Evolutionary conservation across 2,329 filamentous ascomycete species (phyloP).

Genomic region (Basipetospora sp.): DNA sequence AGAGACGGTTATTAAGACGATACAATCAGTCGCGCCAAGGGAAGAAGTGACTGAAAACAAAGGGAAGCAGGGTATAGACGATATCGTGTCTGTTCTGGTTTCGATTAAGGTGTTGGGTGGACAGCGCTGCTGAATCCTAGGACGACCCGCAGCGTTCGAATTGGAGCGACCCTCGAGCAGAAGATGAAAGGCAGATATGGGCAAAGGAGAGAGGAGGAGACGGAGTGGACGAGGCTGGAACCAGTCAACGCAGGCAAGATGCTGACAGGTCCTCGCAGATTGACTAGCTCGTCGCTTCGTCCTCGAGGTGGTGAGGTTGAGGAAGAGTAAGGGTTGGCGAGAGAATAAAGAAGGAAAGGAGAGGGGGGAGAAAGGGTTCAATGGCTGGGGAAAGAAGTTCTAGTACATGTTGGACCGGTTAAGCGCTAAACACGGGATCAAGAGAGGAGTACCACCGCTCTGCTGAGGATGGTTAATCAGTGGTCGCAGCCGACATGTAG

Average conservation of each 20-base stretch:
- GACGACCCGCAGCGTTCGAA: too few species aligned
- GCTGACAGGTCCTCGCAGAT: too few species aligned
- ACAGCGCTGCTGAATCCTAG: constrained; percentile 8
- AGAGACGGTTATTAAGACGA: background rate
- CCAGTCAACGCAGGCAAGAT: background rate
- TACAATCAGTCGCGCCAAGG: background rate
- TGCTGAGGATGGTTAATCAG: too few species aligned
- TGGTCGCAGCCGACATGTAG: too few species aligned
- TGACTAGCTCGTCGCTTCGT: too few species aligned
- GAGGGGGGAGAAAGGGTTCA: background rate
- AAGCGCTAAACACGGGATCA: background rate
- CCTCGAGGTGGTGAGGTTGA: background rate
- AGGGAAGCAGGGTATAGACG: background rate
- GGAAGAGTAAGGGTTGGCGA: constrained; percentile 1
- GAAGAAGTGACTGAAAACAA: background rate
- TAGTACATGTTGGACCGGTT: constrained; percentile 1
- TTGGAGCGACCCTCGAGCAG: too few species aligned
- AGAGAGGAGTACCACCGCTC: background rate
- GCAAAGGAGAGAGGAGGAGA: too few species aligned
- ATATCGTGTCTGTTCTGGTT: too few species aligned
- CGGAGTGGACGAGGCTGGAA: background rate
- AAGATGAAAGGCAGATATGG: background rate
- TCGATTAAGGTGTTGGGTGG: background rate
- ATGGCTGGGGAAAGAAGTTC: background rate
- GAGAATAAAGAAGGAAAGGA: background rate